Evolutionary conservation across 139 green algal species (phyloP).

Genomic region (Coelastrella sp.): DNA sequence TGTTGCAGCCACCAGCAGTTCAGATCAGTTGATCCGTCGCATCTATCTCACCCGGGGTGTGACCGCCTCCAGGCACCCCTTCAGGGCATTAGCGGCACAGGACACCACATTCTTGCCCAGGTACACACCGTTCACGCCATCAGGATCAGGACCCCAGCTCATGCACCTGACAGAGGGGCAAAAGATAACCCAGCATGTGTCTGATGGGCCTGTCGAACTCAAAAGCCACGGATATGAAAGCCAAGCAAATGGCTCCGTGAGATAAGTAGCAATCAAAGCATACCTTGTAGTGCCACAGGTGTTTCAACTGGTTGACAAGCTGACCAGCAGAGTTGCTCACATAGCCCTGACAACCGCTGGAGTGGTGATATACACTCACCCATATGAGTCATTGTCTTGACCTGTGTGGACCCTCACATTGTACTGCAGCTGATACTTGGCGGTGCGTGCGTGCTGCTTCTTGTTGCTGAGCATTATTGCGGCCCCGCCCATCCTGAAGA

Average conservation of each 20-base stretch:
- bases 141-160: constrained; percentile 59
- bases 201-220: no score
- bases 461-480: constrained; percentile 81
- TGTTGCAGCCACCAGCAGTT: neutral
- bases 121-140: constrained; percentile 68
- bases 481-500: constrained; percentile 67
- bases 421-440: constrained; percentile 84
- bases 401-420: constrained; percentile 78
- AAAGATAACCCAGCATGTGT: no score
- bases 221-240: no score
- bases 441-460: constrained; percentile 36
- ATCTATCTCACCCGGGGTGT: constrained; percentile 21
- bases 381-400: constrained; percentile 48
- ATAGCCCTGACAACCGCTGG: no score
- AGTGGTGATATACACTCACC: constrained; percentile 38
- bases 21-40: neutral
- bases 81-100: constrained; percentile 53
- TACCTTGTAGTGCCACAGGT: neutral
- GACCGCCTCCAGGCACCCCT: constrained; percentile 26
- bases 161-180: constrained; percentile 53
- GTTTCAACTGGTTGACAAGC: neutral
- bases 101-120: constrained; percentile 61
- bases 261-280: neutral
- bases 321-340: neutral
- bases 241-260: no score